A percentile compares a stretch with the other conserved stretches of the same genome.
These are phyloP conservation scores for Chondrus crispus DNA, from an alignment of 23 red algal species.

Conservation along the genomic window DNA sequence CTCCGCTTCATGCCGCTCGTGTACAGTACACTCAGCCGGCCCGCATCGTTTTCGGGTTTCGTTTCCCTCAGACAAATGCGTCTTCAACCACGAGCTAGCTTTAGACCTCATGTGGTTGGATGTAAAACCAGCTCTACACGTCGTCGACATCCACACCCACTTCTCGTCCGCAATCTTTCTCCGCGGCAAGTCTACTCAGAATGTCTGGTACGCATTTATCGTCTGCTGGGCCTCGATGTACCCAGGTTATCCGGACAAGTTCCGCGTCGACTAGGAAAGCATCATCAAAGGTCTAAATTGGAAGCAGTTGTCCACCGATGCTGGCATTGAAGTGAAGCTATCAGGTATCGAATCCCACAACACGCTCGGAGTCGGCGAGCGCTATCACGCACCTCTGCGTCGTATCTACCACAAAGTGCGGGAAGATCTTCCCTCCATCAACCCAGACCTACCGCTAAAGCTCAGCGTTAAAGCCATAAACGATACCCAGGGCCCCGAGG, in stretches of 20 bases:
- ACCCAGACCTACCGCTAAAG: neutral
- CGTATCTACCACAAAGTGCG: neutral
- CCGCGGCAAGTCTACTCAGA: neutral
- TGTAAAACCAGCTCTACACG: neutral
- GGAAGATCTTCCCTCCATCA: neutral
- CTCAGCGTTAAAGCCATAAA: neutral
- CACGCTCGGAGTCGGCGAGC: neutral
- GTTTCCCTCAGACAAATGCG: neutral
- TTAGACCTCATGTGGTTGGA: neutral
- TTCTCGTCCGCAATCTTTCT: neutral
- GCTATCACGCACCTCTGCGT: neutral
- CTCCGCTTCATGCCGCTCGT: neutral
- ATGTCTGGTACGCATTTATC: neutral
- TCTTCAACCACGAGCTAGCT: neutral
- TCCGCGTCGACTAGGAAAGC: neutral
- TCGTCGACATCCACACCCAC: neutral
- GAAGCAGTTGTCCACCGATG: neutral
- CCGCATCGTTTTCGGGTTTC: neutral
- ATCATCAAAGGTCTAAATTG: neutral
- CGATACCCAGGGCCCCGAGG: neutral
- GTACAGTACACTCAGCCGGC: neutral
- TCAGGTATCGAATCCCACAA: conserved; percentile 6
- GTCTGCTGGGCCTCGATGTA: neutral
- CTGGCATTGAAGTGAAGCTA: neutral
- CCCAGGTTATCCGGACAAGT: neutral